Evolutionary conservation across 1,284 basidiomycete species (phyloP).

Genomic region (Earliella scabrosa): DNA sequence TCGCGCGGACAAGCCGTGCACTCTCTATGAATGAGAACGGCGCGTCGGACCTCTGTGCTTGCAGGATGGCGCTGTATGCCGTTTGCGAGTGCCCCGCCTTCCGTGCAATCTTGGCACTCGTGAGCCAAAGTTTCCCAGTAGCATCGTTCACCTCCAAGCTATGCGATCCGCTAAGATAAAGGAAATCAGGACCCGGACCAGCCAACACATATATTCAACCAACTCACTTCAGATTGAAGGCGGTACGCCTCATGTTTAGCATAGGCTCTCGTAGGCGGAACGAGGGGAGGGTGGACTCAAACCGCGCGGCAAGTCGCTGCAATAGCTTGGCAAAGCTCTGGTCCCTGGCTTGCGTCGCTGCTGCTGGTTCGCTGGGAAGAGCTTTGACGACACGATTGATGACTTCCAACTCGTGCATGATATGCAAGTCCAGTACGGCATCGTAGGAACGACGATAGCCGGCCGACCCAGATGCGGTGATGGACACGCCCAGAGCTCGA

Average conservation of each 20-base stretch:
- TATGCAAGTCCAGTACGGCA: slow-evolving; percentile 85
- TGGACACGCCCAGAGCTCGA: slow-evolving; percentile 78
- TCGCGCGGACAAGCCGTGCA: slow-evolving; percentile 84
- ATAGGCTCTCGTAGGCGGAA: slow-evolving; percentile 94
- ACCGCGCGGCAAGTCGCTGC: slow-evolving; percentile 58
- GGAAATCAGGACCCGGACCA: neutral
- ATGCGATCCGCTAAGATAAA: slow-evolving; percentile 16
- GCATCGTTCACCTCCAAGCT: slow-evolving; percentile 48
- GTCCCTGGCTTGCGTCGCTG: slow-evolving; percentile 3
- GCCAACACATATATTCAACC: slow-evolving; percentile 7
- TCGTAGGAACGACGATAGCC: slow-evolving; percentile 91
- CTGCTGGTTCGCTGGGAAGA: slow-evolving; percentile 17
- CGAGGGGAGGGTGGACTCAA: slow-evolving; percentile 84
- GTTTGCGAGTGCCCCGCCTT: slow-evolving; percentile 97
- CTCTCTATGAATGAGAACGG: slow-evolving; percentile 91
- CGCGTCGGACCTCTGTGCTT: slow-evolving; percentile 80
- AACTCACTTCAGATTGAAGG: slow-evolving; percentile 72
- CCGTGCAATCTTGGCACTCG: slow-evolving; percentile 93
- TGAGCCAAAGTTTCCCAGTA: slow-evolving; percentile 88
- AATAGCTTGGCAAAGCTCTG: slow-evolving; percentile 41
- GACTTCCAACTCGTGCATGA: slow-evolving; percentile 87
- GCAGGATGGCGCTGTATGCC: slow-evolving; percentile 94
- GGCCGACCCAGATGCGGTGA: slow-evolving; percentile 79
- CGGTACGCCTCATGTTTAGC: slow-evolving; percentile 88
- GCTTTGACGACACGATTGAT: slow-evolving; percentile 56